Conservation (phyloP, 192 early-diverging fungal species). For the Dimargaris verticillata region DNA sequence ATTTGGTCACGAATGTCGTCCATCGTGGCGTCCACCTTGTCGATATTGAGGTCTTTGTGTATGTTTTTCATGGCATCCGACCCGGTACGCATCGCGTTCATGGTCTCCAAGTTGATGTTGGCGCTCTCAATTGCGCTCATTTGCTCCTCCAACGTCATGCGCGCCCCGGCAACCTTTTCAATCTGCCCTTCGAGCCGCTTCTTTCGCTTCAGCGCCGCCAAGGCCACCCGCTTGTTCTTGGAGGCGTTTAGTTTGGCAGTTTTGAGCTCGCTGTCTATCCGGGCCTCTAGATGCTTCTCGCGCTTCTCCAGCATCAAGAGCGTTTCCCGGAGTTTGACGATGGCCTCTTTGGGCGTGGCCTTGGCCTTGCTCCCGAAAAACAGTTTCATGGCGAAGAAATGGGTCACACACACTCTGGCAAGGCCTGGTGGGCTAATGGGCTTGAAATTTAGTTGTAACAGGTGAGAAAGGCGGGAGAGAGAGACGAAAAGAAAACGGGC, state of each 20-base stretch:
- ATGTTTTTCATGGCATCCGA: constrained; percentile 87
- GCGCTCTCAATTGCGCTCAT: constrained; percentile 91
- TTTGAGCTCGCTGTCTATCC: constrained; percentile 73
- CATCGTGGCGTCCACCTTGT: constrained; percentile 91
- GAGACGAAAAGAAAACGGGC: no score
- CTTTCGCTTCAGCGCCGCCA: constrained; percentile 92
- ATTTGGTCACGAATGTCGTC: constrained; percentile 97
- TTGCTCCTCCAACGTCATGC: constrained; percentile 86
- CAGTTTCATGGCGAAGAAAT: constrained; percentile 39
- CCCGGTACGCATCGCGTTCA: constrained; percentile 86
- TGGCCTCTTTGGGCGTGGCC: constrained; percentile 81
- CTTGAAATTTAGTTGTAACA: no score
- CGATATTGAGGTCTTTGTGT: constrained; percentile 66
- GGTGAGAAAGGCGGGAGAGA: no score
- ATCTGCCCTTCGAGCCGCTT: constrained; percentile 69
- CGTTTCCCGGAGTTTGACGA: constrained; percentile 77
- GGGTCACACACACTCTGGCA: no score
- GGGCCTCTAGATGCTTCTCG: constrained; percentile 67
- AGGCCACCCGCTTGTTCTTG: constrained; percentile 75
- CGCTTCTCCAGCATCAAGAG: constrained; percentile 91
- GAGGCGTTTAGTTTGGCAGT: constrained; percentile 76
- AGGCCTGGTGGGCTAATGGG: no score
- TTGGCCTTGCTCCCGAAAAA: constrained; percentile 51
- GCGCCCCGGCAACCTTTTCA: constrained; percentile 71
- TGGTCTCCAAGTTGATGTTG: constrained; percentile 87